phyloP scores from a whole-genome alignment of 108 stramenopile species.

The Fistulifera pelliculosa region DNA sequence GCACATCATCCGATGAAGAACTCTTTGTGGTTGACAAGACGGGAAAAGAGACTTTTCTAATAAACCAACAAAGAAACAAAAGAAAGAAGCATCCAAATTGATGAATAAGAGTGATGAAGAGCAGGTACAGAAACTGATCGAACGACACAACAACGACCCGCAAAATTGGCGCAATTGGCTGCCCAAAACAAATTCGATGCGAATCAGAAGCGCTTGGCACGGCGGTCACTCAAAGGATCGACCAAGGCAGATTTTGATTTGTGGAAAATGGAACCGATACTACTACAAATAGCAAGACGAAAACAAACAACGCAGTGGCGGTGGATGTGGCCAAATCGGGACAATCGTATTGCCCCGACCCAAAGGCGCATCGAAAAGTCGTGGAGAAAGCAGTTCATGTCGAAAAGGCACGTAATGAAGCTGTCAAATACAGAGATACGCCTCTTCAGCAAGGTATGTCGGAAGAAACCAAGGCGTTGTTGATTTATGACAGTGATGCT shows the following conservation, averaged over 20 bases:
- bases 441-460: conserved; percentile 62
- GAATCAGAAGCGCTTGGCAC: background rate
- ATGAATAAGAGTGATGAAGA: conserved; percentile 28
- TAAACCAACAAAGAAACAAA: conserved; percentile 6
- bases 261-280: conserved; percentile 29
- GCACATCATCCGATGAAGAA: conserved; percentile 48
- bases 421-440: conserved; percentile 35
- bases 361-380: conserved; percentile 50
- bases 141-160: conserved; percentile 16
- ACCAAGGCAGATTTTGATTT: conserved; percentile 50
- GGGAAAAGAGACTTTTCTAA: conserved; percentile 22
- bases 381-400: conserved; percentile 60
- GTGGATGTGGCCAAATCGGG: conserved; percentile 66
- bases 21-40: conserved; percentile 71
- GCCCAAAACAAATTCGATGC: background rate
- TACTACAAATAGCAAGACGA: conserved; percentile 17
- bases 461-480: conserved; percentile 48
- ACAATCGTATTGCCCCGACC: conserved; percentile 79
- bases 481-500: conserved; percentile 44
- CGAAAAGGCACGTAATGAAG: conserved; percentile 63
- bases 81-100: conserved; percentile 18
- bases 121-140: conserved; percentile 24
- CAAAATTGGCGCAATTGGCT: conserved; percentile 25
- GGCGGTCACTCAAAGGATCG: background rate
- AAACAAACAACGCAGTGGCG: conserved; percentile 31